phyloP scores from a whole-genome alignment of 805 yeast genomes.

The Brettanomyces nanus region DNA sequence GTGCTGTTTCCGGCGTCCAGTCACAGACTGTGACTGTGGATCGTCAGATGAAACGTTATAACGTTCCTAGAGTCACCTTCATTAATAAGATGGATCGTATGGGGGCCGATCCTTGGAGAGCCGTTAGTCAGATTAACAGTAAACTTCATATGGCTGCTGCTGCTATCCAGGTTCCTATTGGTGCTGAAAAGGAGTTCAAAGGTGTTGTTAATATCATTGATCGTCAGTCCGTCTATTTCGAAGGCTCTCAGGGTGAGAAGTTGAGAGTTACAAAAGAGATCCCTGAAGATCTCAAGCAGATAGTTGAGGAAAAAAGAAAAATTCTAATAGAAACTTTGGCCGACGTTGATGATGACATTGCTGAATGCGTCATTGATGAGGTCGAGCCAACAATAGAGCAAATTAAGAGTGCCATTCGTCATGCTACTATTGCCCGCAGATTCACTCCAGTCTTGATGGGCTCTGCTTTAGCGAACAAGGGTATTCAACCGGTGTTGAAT shows the following conservation, averaged over 20 bases:
- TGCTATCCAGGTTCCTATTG: constrained; percentile 96
- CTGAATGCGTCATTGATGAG: constrained; percentile 87
- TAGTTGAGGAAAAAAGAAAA: constrained; percentile 87
- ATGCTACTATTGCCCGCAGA: constrained; percentile 89
- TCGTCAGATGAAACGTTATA: constrained; percentile 97
- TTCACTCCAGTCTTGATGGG: constrained; percentile 99
- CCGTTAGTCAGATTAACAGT: constrained; percentile 80
- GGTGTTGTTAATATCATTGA: constrained; percentile 92
- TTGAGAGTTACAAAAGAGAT: constrained; percentile 52
- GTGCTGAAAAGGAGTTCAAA: constrained; percentile 72
- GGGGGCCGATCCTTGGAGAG: constrained; percentile 97
- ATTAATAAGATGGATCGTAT: constrained; percentile 98
- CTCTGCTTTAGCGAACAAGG: constrained; percentile 93
- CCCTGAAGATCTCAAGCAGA: constrained; percentile 71
- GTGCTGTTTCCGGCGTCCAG: constrained; percentile 98
- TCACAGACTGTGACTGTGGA: constrained; percentile 98
- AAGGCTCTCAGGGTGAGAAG: constrained; percentile 83
- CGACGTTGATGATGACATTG: constrained; percentile 96
- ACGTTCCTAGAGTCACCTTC: constrained; percentile 93
- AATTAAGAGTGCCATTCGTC: constrained; percentile 82
- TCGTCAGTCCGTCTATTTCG: constrained; percentile 80
- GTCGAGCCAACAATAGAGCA: constrained; percentile 78
- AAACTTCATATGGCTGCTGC: constrained; percentile 94
- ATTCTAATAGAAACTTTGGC: constrained; percentile 88
- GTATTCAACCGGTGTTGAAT: constrained; percentile 91